Conservation (phyloP, 106 monocot species). For the Dactylorhiza incarnata region DNA sequence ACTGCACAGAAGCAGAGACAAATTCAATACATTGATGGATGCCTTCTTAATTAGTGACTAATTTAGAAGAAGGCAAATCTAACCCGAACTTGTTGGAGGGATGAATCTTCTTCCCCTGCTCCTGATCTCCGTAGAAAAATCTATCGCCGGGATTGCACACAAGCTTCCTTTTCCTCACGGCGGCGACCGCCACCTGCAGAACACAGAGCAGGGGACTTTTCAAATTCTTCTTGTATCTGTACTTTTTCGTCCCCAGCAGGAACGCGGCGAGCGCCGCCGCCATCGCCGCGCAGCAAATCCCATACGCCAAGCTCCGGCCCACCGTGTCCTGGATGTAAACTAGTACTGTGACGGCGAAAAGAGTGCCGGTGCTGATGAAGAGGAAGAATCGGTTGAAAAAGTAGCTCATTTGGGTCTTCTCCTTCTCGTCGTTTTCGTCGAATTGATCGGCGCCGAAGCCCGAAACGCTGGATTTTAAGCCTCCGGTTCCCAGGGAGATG, state of each 20-base stretch:
- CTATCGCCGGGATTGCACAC: not conserved
- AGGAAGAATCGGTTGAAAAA: slow-evolving; percentile 77
- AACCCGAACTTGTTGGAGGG: slow-evolving; percentile 55
- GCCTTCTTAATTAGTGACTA: too few relatives aligned
- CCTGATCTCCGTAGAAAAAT: slow-evolving; percentile 35
- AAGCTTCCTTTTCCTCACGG: slow-evolving; percentile 40
- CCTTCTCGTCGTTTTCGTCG: slow-evolving; percentile 51
- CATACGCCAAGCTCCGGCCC: slow-evolving; percentile 72
- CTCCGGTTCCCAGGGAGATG: slow-evolving; percentile 64
- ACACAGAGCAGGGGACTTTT: slow-evolving; percentile 66
- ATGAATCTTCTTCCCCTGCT: slow-evolving; percentile 24
- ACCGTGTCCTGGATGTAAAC: slow-evolving; percentile 74
- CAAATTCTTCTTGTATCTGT: slow-evolving; percentile 50
- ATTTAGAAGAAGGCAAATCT: too few relatives aligned
- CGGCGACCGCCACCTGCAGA: slow-evolving; percentile 44
- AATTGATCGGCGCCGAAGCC: slow-evolving; percentile 81
- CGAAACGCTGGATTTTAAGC: slow-evolving; percentile 68
- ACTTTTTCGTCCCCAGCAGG: slow-evolving; percentile 49
- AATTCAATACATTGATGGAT: not conserved
- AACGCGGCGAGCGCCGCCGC: slow-evolving; percentile 30
- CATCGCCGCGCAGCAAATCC: slow-evolving; percentile 60
- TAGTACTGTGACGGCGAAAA: slow-evolving; percentile 55
- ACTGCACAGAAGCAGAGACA: slow-evolving; percentile 3
- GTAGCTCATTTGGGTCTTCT: slow-evolving; percentile 47
- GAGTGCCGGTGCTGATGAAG: slow-evolving; percentile 62